Evolutionary conservation across 352 stramenopile genomes (phyloP).

Genomic region (Pythium myriotylum): DNA sequence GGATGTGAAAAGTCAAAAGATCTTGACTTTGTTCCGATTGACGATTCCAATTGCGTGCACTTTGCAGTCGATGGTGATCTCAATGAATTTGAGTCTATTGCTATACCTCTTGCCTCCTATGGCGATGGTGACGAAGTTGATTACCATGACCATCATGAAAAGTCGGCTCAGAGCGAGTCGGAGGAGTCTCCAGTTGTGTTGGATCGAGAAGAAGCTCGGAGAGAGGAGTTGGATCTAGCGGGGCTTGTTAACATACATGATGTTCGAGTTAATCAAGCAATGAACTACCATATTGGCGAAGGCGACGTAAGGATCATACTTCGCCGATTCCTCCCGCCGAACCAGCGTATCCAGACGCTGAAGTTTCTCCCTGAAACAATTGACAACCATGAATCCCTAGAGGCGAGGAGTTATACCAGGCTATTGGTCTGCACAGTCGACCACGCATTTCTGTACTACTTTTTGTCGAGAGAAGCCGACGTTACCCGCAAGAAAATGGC

Average conservation of each 20-base stretch:
- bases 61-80: conserved; percentile 43
- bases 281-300: conserved; percentile 71
- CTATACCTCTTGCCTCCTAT: conserved; percentile 59
- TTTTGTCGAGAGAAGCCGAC: conserved; percentile 72
- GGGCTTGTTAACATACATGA: conserved; percentile 75
- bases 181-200: conserved; percentile 68
- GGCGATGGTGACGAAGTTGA: conserved; percentile 48
- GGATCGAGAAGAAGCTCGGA: conserved; percentile 67
- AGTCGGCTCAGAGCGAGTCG: conserved; percentile 54
- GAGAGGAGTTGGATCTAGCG: conserved; percentile 75
- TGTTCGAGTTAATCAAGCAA: conserved; percentile 79
- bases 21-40: conserved; percentile 29
- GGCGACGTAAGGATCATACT: conserved; percentile 71
- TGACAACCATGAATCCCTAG: conserved; percentile 74
- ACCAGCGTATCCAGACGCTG: conserved; percentile 67
- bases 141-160: conserved; percentile 48
- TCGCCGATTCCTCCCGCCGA: conserved; percentile 73
- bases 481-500: conserved; percentile 76
- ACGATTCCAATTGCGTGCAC: conserved; percentile 49
- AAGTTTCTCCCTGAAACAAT: conserved; percentile 84
- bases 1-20: background rate
- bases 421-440: conserved; percentile 65
- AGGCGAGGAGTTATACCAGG: conserved; percentile 76
- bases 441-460: conserved; percentile 83
- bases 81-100: conserved; percentile 54